A percentile compares a stretch with the other conserved stretches of the same genome.
These are phyloP conservation scores for Apiotrichum akiyoshidainum DNA, from an alignment of 1,284 basidiomycete genomes.

Conservation along the genomic window DNA sequence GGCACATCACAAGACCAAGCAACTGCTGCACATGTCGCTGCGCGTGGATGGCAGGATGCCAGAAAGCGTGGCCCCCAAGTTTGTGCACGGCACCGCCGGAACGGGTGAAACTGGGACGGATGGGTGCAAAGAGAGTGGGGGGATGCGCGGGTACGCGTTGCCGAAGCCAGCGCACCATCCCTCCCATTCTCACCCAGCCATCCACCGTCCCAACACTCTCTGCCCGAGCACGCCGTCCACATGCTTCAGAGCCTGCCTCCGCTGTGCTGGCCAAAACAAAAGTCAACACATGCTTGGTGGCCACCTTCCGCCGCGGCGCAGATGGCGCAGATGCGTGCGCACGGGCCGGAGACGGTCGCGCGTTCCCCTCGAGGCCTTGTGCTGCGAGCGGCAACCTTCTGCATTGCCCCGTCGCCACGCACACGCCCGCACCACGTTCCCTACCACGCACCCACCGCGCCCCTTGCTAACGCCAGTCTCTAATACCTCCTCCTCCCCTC, in stretches of 20 bases:
- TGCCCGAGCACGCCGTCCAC: background rate
- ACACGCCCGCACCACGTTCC: background rate
- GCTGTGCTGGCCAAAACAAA: too few species aligned
- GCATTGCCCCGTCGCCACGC: background rate
- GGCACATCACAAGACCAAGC: too few species aligned
- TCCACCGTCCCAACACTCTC: background rate
- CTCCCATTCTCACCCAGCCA: background rate
- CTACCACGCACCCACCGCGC: too few species aligned
- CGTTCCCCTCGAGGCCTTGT: too few species aligned
- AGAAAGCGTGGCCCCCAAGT: background rate
- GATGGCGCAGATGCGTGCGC: background rate
- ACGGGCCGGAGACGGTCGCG: too few species aligned
- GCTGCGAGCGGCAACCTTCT: background rate
- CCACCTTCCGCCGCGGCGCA: background rate
- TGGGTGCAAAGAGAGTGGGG: background rate
- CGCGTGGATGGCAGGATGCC: too few species aligned
- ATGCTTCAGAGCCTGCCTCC: background rate
- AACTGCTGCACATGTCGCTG: too few species aligned
- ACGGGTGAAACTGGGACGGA: too few species aligned
- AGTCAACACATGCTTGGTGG: too few species aligned
- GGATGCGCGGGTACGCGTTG: background rate
- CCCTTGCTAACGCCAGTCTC: background rate
- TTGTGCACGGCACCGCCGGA: background rate
- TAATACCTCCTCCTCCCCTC: background rate
- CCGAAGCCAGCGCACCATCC: background rate